Evolutionary conservation across 164 flowering plant species (phyloP).

Genomic region (Cinnamomum micranthum): DNA sequence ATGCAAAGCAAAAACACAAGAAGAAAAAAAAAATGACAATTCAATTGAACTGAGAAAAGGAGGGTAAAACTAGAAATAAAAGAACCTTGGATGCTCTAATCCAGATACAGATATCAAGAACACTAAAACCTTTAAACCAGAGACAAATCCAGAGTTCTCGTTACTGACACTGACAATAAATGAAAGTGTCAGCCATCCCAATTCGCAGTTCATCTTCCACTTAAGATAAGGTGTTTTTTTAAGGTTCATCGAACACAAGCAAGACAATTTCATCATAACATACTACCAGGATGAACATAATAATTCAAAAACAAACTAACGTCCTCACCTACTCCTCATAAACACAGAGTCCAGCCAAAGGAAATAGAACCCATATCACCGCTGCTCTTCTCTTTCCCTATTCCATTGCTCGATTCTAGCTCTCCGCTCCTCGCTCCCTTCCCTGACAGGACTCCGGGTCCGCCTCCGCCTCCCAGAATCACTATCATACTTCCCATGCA

Average conservation of each 20-base stretch:
- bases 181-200: neutral
- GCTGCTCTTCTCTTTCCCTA: constrained; percentile 55
- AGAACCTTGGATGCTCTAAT: too few relatives aligned
- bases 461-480: constrained; percentile 28
- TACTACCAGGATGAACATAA: constrained; percentile 10
- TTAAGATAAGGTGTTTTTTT: neutral
- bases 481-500: constrained; percentile 32
- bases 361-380: constrained; percentile 10
- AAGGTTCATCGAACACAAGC: neutral
- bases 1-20: too few relatives aligned
- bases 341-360: neutral
- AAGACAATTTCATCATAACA: neutral
- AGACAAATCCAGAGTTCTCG: neutral
- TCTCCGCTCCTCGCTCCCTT: constrained; percentile 73
- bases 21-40: too few relatives aligned
- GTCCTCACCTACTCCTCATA: neutral
- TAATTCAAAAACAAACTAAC: constrained; percentile 4
- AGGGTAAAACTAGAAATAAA: too few relatives aligned
- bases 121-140: neutral
- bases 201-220: neutral
- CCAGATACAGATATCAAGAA: neutral
- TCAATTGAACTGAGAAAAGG: too few relatives aligned
- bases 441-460: constrained; percentile 53
- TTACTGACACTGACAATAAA: neutral
- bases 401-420: constrained; percentile 85